A percentile compares a stretch with the other conserved stretches of the same genome.
Evolutionary conservation across 306 rosid genomes (phyloP).

Genomic region (Amphicarpaea edgeworthii): DNA sequence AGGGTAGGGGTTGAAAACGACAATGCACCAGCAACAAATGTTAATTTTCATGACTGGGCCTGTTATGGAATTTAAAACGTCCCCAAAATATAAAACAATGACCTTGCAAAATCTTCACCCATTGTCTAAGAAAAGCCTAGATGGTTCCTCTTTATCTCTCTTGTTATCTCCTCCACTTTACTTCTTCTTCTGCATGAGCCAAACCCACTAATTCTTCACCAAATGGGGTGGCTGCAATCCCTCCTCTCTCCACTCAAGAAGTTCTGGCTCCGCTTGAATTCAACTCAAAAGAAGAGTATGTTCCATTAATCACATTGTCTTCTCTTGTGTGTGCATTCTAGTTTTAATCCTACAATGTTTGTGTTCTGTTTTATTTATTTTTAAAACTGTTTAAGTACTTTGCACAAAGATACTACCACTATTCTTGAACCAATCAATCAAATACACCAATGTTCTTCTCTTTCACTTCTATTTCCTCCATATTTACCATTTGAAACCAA

Average conservation of each 20-base stretch:
- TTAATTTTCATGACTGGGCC: constrained; percentile 63
- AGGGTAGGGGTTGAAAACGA: constrained; percentile 69
- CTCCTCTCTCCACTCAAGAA: constrained; percentile 84
- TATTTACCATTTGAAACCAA: background rate
- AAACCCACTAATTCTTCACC: constrained; percentile 46
- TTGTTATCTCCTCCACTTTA: constrained; percentile 38
- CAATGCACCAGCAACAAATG: constrained; percentile 67
- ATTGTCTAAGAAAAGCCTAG: constrained; percentile 71
- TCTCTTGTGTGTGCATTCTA: constrained; percentile 7
- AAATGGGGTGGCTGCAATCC: constrained; percentile 87
- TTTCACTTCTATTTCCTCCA: background rate
- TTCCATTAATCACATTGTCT: constrained; percentile 22
- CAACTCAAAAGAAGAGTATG: constrained; percentile 79
- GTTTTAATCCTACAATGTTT: background rate
- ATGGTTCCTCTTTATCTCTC: constrained; percentile 41
- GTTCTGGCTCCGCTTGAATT: constrained; percentile 79
- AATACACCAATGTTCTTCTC: constrained; percentile 4
- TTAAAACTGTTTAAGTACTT: background rate
- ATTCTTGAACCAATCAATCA: constrained; percentile 4
- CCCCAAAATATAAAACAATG: constrained; percentile 50
- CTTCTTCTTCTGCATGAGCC: constrained; percentile 42
- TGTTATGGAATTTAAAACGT: constrained; percentile 54
- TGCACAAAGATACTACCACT: constrained; percentile 2
- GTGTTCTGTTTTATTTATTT: constrained; percentile 9
- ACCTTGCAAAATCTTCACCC: constrained; percentile 63